Percentiles rank a stretch among this genome's conserved stretches.
phyloP scores from a whole-genome alignment of 2,329 filamentous ascomycete genomes.

The Aciculosporium take region DNA sequence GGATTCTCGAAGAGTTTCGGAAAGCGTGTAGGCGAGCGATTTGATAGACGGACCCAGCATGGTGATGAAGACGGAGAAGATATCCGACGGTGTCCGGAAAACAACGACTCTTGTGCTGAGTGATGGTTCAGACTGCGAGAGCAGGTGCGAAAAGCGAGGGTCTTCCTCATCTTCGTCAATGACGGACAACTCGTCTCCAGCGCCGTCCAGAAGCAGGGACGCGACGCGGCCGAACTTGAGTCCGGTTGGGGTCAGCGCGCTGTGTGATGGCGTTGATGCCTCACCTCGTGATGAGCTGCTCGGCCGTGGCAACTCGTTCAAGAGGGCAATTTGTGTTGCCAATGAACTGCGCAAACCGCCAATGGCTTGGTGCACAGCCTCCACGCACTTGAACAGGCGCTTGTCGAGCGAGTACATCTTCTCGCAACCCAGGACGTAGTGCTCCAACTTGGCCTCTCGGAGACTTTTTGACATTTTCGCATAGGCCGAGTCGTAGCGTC shows the following conservation, averaged over 20 bases:
- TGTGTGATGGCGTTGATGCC: slow-evolving; percentile 6
- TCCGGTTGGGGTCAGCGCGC: slow-evolving; percentile 13
- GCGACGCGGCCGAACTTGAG: slow-evolving; percentile 15
- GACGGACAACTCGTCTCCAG: slow-evolving; percentile 37
- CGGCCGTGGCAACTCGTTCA: slow-evolving; percentile 43
- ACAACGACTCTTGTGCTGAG: slow-evolving; percentile 18
- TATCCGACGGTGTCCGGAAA: slow-evolving; percentile 57
- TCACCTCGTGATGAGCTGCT: slow-evolving; percentile 2
- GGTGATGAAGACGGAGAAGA: slow-evolving; percentile 81
- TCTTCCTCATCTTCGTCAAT: slow-evolving; percentile 47
- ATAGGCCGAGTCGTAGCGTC: slow-evolving; percentile 53
- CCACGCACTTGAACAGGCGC: slow-evolving; percentile 68
- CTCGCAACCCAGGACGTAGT: slow-evolving; percentile 70
- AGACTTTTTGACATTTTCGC: slow-evolving; percentile 61
- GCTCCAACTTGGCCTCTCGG: slow-evolving; percentile 77
- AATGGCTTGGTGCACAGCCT: slow-evolving; percentile 73
- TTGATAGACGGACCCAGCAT: slow-evolving; percentile 91
- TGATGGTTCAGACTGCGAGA: slow-evolving; percentile 17
- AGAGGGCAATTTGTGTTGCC: slow-evolving; percentile 71
- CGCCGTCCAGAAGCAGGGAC: slow-evolving; percentile 23
- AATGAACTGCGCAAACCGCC: slow-evolving; percentile 84
- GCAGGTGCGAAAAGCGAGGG: slow-evolving; percentile 10
- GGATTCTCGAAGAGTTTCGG: slow-evolving; percentile 74
- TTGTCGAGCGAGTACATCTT: slow-evolving; percentile 66
- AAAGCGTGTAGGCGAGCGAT: slow-evolving; percentile 81